Evolutionary conservation across 441 rosid species (phyloP), one percentile per base, ranked within the genome.

Genomic region (Populus trichocarpa): DNA sequence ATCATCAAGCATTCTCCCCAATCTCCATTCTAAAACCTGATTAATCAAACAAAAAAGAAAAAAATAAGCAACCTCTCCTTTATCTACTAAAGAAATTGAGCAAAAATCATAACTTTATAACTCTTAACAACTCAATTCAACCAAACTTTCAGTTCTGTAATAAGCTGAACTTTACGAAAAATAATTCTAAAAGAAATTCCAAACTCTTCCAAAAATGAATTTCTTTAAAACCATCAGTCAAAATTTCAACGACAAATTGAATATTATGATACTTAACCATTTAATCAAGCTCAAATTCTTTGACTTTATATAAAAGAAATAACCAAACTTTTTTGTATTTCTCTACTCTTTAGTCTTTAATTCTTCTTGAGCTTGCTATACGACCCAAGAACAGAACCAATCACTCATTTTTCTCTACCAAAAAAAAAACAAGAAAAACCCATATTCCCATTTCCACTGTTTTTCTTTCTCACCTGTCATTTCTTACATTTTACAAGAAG

Each of bases 11-110:
- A 83, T 72, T 70, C 84, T 81, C 70, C 83, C 84, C 72, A 86
- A 72, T 81, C 78, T 86, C 89, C 87, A 83, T 73, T 86, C 87
- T 33, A 86, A 38, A 72, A 79, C 87, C 89, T 84, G 81, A 81
- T 8, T 40, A 76, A 57, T 35, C 65, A 80, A 76, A 40, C 65
- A 78, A 74, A 57, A 59, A 63, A 20, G 25, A 0, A 28, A 42
- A 16, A 26, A 8, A 14, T 25, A 32, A 71, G 63, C 63, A 71
- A 25, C 9, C n/a, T 30, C 38, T 67, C 22, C 6, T 2, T 1
- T 13, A 16, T 67, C n/a, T 26, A 16, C 25, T 8, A 71, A 22
- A 14, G n/a, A 8, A 25, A 23, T 42, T 0, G 22, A 53, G 61
- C 8, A 18, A 53, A 53, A 53, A 14, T 53, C 22, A 53, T 0